A percentile compares a stretch with the other conserved stretches of the same genome.
Evolutionary conservation across 129 eudicot species (phyloP).

Genomic region (carrot (Daucus carota)): DNA sequence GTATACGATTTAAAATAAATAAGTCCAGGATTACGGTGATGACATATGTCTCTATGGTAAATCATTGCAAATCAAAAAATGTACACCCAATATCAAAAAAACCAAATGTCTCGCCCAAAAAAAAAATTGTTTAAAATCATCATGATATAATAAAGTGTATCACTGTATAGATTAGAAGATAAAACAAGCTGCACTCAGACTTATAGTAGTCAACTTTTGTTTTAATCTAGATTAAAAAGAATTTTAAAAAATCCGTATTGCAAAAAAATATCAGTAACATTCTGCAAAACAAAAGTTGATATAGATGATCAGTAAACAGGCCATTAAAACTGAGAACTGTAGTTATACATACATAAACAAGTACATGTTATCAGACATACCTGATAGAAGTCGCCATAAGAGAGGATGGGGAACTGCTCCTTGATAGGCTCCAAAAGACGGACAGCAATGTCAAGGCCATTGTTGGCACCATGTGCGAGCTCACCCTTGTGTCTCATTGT

Average conservation of each 20-base stretch:
- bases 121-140: too few relatives aligned
- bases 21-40: neutral
- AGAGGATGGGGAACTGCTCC: slow-evolving; percentile 56
- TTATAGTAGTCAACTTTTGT: neutral
- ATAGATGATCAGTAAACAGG: too few relatives aligned
- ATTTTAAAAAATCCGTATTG: too few relatives aligned
- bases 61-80: neutral
- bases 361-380: slow-evolving; percentile 21
- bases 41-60: neutral
- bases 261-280: too few relatives aligned
- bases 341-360: neutral
- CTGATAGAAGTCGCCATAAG: slow-evolving; percentile 82
- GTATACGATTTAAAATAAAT: too few relatives aligned
- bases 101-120: too few relatives aligned
- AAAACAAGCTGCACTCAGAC: neutral
- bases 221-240: neutral
- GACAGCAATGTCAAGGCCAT: slow-evolving; percentile 77
- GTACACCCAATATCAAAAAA: too few relatives aligned
- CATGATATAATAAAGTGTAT: neutral
- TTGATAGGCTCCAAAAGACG: slow-evolving; percentile 69
- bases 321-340: too few relatives aligned
- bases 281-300: too few relatives aligned
- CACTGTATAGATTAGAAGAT: neutral
- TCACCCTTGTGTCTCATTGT: slow-evolving; percentile 55
- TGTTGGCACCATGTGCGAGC: slow-evolving; percentile 64